Evolutionary conservation across 2,329 filamentous ascomycete genomes (phyloP).

Genomic region (Dactylellina leptospora): DNA sequence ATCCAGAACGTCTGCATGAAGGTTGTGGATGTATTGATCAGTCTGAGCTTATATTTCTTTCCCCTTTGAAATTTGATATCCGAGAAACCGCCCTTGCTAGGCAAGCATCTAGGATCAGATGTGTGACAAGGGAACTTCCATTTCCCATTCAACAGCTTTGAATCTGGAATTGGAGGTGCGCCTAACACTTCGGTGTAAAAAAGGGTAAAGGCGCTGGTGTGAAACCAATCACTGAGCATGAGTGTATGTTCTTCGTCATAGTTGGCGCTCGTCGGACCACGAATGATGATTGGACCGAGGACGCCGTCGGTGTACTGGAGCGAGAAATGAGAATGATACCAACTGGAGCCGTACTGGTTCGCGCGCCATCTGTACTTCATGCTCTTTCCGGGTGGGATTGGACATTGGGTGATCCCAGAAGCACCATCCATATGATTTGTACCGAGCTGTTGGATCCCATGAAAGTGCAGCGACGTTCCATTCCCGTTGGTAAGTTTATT

Average conservation of each 20-base stretch:
- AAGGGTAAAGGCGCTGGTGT: conserved; percentile 60
- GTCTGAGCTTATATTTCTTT: conserved; percentile 59
- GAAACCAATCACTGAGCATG: conserved; percentile 72
- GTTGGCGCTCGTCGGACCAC: conserved; percentile 68
- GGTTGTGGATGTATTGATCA: conserved; percentile 62
- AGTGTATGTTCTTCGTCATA: conserved; percentile 73
- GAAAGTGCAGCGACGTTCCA: conserved; percentile 64
- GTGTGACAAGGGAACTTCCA: conserved; percentile 45
- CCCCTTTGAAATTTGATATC: conserved; percentile 50
- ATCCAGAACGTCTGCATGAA: conserved; percentile 62
- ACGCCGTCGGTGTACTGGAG: conserved; percentile 68
- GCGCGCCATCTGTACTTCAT: conserved; percentile 69
- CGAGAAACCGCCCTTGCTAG: conserved; percentile 39
- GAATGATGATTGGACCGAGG: conserved; percentile 69
- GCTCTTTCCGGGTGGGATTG: conserved; percentile 61
- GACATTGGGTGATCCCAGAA: conserved; percentile 64
- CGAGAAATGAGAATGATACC: conserved; percentile 71
- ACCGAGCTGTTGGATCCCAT: conserved; percentile 68
- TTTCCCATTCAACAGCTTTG: conserved; percentile 37
- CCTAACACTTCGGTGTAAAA: conserved; percentile 57
- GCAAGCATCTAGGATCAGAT: conserved; percentile 57
- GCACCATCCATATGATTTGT: conserved; percentile 68
- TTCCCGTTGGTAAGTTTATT: conserved; percentile 59
- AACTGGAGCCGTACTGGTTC: conserved; percentile 66
- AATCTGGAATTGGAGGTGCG: conserved; percentile 31